Percentiles rank a stretch among this genome's conserved stretches.
Conservation (phyloP, 352 stramenopile species). For the Aphanomyces euteiches region DNA sequence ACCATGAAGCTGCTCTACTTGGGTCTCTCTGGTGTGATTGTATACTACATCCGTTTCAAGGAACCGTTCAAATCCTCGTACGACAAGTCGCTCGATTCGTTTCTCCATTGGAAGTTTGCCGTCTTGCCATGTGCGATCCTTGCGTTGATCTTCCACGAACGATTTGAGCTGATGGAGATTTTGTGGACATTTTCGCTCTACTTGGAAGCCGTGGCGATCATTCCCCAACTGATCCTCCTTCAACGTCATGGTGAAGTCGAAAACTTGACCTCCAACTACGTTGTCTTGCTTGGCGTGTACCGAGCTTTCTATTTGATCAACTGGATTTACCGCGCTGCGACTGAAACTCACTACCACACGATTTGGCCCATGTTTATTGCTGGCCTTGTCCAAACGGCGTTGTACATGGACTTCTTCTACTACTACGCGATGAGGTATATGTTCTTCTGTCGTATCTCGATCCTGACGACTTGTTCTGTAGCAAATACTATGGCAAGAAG, state of each 20-base stretch:
- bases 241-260: conserved; percentile 98
- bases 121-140: conserved; percentile 94
- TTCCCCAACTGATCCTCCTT: conserved; percentile 98
- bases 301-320: conserved; percentile 99
- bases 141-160: conserved; percentile 94
- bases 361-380: conserved; percentile 99
- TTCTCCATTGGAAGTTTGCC: conserved; percentile 98
- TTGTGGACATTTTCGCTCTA: conserved; percentile 99
- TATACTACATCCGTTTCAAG: conserved; percentile 97
- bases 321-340: conserved; percentile 97
- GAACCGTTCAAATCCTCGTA: conserved; percentile 97
- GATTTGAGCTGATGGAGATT: conserved; percentile 89
- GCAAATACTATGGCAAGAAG: conserved; percentile 89
- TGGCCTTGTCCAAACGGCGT: conserved; percentile 96
- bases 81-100: conserved; percentile 98
- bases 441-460: not conserved
- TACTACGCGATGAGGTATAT: conserved; percentile 95
- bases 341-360: conserved; percentile 95
- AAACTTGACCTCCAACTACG: conserved; percentile 99
- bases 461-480: conserved; percentile 34
- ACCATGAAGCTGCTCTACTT: conserved; percentile 99
- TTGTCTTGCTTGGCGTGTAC: conserved; percentile 98
- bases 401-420: conserved; percentile 99
- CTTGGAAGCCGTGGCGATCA: conserved; percentile 97
- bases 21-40: conserved; percentile 92